A percentile compares a stretch with the other conserved stretches of the same genome.
phyloP scores from a whole-genome alignment of 2,329 filamentous ascomycete species.

The Talaromyces sp. region DNA sequence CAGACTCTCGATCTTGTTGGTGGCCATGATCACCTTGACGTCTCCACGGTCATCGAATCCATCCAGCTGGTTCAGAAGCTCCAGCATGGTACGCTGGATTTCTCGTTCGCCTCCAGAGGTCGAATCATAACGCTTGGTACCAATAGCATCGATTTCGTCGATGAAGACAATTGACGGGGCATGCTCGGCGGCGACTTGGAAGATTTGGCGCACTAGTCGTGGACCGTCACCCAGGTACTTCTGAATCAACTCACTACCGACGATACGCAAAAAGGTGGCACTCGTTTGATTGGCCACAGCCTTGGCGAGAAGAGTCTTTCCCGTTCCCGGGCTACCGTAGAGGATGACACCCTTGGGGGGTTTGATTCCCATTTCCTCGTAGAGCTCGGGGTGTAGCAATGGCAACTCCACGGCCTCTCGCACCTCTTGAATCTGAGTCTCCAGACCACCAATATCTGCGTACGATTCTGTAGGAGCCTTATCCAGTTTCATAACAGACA shows the following conservation, averaged over 20 bases:
- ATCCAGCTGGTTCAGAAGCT: slow-evolving; percentile 95
- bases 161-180: slow-evolving; percentile 98
- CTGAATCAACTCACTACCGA: slow-evolving; percentile 94
- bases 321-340: slow-evolving; percentile 93
- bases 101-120: slow-evolving; percentile 95
- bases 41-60: slow-evolving; percentile 98
- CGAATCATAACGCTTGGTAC: slow-evolving; percentile 97
- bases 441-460: slow-evolving; percentile 94
- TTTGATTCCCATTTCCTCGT: slow-evolving; percentile 99
- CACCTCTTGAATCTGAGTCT: slow-evolving; percentile 94
- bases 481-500: slow-evolving; percentile 98
- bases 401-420: slow-evolving; percentile 95
- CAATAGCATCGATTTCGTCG: slow-evolving; percentile 97
- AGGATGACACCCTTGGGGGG: slow-evolving; percentile 98
- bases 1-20: slow-evolving; percentile 98
- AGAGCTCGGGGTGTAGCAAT: slow-evolving; percentile 89
- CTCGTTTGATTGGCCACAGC: slow-evolving; percentile 99
- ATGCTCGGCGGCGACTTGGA: slow-evolving; percentile 84
- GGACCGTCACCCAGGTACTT: slow-evolving; percentile 98
- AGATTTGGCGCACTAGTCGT: slow-evolving; percentile 89
- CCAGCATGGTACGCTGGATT: slow-evolving; percentile 97
- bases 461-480: slow-evolving; percentile 98
- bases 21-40: slow-evolving; percentile 99
- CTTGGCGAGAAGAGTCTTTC: slow-evolving; percentile 93
- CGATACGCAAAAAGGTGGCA: slow-evolving; percentile 94